Conservation (phyloP, 2,329 filamentous ascomycete species). For the Claviceps cyperi region DNA sequence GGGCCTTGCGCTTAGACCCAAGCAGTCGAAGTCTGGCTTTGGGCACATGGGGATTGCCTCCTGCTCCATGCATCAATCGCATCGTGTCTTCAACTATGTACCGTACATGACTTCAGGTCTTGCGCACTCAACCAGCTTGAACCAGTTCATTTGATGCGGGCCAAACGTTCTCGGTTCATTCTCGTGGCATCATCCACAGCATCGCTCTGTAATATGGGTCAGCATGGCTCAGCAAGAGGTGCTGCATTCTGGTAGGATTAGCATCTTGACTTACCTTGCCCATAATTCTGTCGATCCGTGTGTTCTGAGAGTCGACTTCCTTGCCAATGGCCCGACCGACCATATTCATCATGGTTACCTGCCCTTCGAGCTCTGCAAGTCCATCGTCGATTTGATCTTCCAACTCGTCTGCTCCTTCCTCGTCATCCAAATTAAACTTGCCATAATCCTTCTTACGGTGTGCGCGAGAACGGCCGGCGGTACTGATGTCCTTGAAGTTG, state of each 20-base stretch:
- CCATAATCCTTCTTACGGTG: slow-evolving; percentile 28
- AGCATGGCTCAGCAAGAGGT: slow-evolving; percentile 9
- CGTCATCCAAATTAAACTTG: slow-evolving; percentile 69
- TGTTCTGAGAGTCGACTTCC: slow-evolving; percentile 66
- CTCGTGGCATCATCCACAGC: slow-evolving; percentile 68
- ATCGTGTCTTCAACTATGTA: background rate
- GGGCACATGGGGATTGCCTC: background rate
- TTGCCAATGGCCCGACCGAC: slow-evolving; percentile 60
- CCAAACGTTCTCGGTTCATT: slow-evolving; percentile 60
- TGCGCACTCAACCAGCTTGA: background rate
- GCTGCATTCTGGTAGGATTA: background rate
- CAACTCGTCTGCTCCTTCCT: slow-evolving; percentile 28
- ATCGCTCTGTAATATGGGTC: slow-evolving; percentile 49
- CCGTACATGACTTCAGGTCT: background rate
- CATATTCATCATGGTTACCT: slow-evolving; percentile 56
- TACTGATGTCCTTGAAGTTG: slow-evolving; percentile 28
- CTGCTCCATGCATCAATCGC: background rate
- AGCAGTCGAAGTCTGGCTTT: background rate
- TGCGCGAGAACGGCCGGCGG: slow-evolving; percentile 13
- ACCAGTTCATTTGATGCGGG: slow-evolving; percentile 35
- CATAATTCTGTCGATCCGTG: slow-evolving; percentile 58
- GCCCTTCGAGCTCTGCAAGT: slow-evolving; percentile 52
- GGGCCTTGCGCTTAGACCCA: background rate
- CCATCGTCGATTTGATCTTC: slow-evolving; percentile 42
- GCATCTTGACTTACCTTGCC: slow-evolving; percentile 45